Evolutionary conservation across 139 green algal genomes (phyloP), one percentile per base, ranked within the genome.

Genomic region (Micractinium conductrix): DNA sequence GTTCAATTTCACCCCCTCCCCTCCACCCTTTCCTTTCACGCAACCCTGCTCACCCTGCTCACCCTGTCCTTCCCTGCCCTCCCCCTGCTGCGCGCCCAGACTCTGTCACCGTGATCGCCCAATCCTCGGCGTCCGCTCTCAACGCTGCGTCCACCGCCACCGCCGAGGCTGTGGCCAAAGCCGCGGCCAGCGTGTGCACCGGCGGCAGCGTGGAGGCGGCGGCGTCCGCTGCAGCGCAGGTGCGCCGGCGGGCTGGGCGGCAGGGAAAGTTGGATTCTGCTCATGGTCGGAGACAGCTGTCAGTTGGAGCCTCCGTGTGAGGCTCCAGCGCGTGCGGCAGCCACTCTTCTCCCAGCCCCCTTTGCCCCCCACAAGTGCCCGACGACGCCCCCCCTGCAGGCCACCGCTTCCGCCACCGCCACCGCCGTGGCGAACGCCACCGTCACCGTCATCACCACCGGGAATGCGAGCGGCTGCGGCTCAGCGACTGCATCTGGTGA

Each of bases 81-180:
- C 48, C 2, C 53, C 53, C 26, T 62, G 6, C 53, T 62, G 37
- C 40, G 9, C 42, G 42, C 22, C 5, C 70, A 78, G 58, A 82
- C 76, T 60, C 38, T 12, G 76, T 82, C 4, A 53, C 38, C 7
- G 76, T 82, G 14, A 82, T 82, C 10, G 76, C 72, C 5, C 76
- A 82, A 58, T 40, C 76, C 38, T 43, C 24, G 7, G 40, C 76
- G 26, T 22, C 28, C 21, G 30, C 76, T 16, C 72, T 82, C 76
- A 82, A 82, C 40, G 76, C 58, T 12, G 76, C 76, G 30, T 42
- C 24, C 76, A 82, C 37, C 38, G 76, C 76, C 30, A 82, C 76
- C 1, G 62, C 76, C 28, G 2, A 72, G 1, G 76, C 76, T 1
- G 76, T 82, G 55, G 76, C 76, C 0, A 8, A 14, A 0, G 76